phyloP scores from a whole-genome alignment of 2,329 filamentous ascomycete genomes.

The Talaromyces sp. region DNA sequence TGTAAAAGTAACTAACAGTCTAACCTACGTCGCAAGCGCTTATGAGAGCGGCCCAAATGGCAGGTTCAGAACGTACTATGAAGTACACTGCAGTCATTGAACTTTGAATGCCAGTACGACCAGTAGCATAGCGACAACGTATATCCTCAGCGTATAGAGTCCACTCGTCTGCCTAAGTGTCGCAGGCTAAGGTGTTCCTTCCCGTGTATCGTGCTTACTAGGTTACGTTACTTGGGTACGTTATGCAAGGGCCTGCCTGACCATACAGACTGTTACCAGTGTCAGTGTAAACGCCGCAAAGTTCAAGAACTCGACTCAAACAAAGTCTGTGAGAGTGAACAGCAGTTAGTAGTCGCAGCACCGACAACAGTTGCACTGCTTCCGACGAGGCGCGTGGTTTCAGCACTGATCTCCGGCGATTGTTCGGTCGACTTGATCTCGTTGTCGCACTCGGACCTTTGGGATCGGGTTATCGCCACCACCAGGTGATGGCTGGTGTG shows the following conservation, averaged over 20 bases:
- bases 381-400: neutral
- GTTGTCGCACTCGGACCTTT: neutral
- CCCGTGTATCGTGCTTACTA: neutral
- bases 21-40: neutral
- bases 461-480: neutral
- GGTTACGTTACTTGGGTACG: neutral
- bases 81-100: neutral
- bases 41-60: neutral
- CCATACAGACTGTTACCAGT: neutral
- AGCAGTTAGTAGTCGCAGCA: neutral
- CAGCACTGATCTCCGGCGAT: neutral
- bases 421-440: neutral
- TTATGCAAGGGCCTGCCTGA: conserved; percentile 9
- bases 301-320: neutral
- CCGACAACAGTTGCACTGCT: neutral
- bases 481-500: neutral
- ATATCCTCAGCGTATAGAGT: neutral
- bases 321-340: neutral
- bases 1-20: neutral
- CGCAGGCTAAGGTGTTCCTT: neutral
- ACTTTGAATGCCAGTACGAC: neutral
- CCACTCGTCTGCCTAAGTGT: neutral
- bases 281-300: neutral
- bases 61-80: neutral
- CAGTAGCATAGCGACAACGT: conserved; percentile 9